A percentile compares a stretch with the other conserved stretches of the same genome.
These are phyloP conservation scores for Emericellopsis cladophorae DNA, from an alignment of 2,329 filamentous ascomycete species.

Conservation along the genomic window DNA sequence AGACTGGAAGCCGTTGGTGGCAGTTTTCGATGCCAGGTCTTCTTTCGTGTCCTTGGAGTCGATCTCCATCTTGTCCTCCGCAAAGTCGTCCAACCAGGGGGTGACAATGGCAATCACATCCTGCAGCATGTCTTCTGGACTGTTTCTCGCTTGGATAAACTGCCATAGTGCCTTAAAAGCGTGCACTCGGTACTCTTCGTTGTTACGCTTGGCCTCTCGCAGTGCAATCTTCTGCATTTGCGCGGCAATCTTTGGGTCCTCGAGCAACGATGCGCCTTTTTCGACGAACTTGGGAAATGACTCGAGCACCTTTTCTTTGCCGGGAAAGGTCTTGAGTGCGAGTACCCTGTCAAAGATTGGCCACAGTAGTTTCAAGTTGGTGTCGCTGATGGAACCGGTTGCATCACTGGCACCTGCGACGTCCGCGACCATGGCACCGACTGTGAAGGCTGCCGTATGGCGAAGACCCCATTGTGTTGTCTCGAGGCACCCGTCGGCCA, in stretches of 20 bases:
- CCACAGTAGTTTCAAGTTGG: conserved; percentile 59
- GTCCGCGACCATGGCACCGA: conserved; percentile 60
- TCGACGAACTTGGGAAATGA: conserved; percentile 69
- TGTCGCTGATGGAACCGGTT: conserved; percentile 44
- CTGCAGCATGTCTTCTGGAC: conserved; percentile 52
- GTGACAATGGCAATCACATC: conserved; percentile 53
- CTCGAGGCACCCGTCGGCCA: conserved; percentile 57
- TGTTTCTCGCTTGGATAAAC: conserved; percentile 54
- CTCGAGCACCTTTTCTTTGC: conserved; percentile 75
- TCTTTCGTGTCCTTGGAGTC: conserved; percentile 41
- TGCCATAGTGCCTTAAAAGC: conserved; percentile 62
- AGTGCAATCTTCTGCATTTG: conserved; percentile 70
- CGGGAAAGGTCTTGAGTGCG: conserved; percentile 80
- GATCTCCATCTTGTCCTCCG: conserved; percentile 56
- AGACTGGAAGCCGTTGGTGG: conserved; percentile 36
- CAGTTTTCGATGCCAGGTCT: conserved; percentile 27
- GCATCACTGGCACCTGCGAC: conserved; percentile 46
- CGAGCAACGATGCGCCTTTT: conserved; percentile 41
- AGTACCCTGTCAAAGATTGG: conserved; percentile 71
- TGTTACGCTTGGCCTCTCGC: conserved; percentile 85
- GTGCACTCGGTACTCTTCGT: conserved; percentile 68
- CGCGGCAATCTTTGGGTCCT: conserved; percentile 37
- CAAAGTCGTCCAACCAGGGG: conserved; percentile 46
- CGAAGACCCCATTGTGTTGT: conserved; percentile 83
- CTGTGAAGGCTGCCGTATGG: conserved; percentile 71